These are phyloP conservation scores for Xylogone sp. DNA, from an alignment of 2,329 filamentous ascomycete species.

Conservation along the genomic window DNA sequence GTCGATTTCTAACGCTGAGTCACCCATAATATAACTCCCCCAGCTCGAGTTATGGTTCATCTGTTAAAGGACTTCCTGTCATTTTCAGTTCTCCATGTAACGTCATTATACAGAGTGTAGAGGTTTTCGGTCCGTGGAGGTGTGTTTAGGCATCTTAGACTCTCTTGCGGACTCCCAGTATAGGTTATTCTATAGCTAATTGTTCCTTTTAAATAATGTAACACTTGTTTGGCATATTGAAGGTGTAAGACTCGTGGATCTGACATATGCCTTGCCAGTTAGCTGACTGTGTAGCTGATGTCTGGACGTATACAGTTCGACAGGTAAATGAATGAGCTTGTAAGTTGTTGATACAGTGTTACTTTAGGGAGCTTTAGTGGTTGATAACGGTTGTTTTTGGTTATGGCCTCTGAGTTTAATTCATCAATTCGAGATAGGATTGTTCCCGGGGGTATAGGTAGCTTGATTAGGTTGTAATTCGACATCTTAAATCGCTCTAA, in stretches of 20 bases:
- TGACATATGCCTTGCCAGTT: not conserved
- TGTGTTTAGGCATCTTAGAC: not conserved
- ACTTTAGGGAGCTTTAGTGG: not conserved
- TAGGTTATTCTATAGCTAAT: not conserved
- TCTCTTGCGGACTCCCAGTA: not conserved
- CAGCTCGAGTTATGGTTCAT: not conserved
- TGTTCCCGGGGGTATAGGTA: not conserved
- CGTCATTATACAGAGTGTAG: not conserved
- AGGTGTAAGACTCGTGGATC: not conserved
- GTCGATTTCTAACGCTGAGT: not conserved
- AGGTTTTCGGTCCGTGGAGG: not conserved
- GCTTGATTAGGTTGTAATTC: not conserved
- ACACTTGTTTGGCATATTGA: not conserved
- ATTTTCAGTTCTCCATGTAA: not conserved
- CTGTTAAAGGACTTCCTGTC: not conserved
- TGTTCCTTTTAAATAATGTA: not conserved
- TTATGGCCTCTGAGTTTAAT: not conserved
- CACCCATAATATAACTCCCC: not conserved
- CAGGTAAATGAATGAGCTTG: not conserved
- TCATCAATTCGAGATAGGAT: not conserved
- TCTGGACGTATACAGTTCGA: not conserved
- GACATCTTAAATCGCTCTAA: not conserved
- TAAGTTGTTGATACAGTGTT: not conserved
- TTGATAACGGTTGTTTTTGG: not conserved
- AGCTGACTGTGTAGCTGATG: not conserved